phyloP scores from a whole-genome alignment of 352 stramenopile species.

The Globisporangium solare region DNA sequence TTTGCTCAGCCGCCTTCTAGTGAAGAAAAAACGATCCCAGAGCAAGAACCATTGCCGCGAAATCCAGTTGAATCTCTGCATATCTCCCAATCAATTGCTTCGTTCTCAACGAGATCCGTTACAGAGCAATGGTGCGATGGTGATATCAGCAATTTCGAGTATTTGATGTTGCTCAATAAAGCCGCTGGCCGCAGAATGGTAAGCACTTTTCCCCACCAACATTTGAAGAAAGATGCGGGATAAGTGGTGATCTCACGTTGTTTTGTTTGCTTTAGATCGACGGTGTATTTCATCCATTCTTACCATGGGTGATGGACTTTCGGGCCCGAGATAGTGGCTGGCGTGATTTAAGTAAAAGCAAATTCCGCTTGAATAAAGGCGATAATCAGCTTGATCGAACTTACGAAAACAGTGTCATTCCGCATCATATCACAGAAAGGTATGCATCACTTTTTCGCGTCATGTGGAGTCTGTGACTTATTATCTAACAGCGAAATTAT shows the following conservation, averaged over 20 bases:
- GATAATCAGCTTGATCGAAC: slow-evolving; percentile 90
- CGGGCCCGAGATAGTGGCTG: slow-evolving; percentile 46
- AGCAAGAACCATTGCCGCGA: not conserved
- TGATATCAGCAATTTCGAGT: slow-evolving; percentile 91
- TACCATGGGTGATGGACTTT: slow-evolving; percentile 97
- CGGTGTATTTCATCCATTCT: slow-evolving; percentile 86
- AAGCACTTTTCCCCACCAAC: not conserved
- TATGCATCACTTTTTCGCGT: slow-evolving; percentile 10
- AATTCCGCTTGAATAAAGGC: slow-evolving; percentile 95
- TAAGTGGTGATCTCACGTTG: too few relatives aligned
- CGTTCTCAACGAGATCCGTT: slow-evolving; percentile 31
- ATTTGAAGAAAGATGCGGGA: too few relatives aligned
- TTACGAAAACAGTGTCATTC: slow-evolving; percentile 79
- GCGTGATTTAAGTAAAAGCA: slow-evolving; percentile 89
- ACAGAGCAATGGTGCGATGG: slow-evolving; percentile 88
- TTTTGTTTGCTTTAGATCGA: slow-evolving; percentile 35
- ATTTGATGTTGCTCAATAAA: slow-evolving; percentile 90
- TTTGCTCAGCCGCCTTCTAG: slow-evolving; percentile 6
- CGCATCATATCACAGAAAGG: slow-evolving; percentile 94
- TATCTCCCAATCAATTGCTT: slow-evolving; percentile 15
- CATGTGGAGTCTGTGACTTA: not conserved
- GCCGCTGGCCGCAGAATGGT: slow-evolving; percentile 85
- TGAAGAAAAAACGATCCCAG: not conserved
- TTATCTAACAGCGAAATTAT: too few relatives aligned
- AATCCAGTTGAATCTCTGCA: not conserved